Conservation (phyloP, 768 basidiomycete species). For the Pleurotus eryngii region DNA sequence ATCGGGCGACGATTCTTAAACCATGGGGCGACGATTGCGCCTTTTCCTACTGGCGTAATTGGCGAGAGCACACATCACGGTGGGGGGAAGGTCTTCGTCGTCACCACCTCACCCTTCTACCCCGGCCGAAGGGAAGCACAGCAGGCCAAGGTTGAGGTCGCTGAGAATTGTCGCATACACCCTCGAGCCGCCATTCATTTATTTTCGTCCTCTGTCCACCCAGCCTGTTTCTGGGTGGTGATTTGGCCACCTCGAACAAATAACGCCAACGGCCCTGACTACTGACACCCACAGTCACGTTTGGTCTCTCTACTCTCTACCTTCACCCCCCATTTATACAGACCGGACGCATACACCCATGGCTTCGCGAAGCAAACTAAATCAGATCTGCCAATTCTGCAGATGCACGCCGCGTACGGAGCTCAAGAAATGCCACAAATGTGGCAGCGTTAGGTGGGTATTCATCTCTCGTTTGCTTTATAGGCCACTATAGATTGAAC, state of each 20-base stretch:
- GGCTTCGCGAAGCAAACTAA: neutral
- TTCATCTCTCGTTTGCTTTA: neutral
- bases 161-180: too few relatives aligned
- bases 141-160: too few relatives aligned
- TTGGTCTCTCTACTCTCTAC: neutral
- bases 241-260: neutral
- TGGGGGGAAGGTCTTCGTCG: too few relatives aligned
- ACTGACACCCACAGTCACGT: neutral
- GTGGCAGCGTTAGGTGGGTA: constrained; percentile 1
- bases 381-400: constrained; percentile 3
- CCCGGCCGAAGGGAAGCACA: too few relatives aligned
- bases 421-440: constrained; percentile 5
- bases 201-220: too few relatives aligned
- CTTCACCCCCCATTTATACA: neutral
- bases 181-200: too few relatives aligned
- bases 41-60: too few relatives aligned
- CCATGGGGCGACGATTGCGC: too few relatives aligned
- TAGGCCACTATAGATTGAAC: too few relatives aligned
- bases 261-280: neutral
- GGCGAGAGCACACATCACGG: too few relatives aligned
- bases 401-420: neutral
- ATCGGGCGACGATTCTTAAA: too few relatives aligned
- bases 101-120: too few relatives aligned
- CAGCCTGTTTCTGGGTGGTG: neutral
- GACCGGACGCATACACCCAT: neutral